These are phyloP conservation scores for Aspergillus calidoustus DNA, from an alignment of 2,329 filamentous ascomycete genomes.

Conservation along the genomic window DNA sequence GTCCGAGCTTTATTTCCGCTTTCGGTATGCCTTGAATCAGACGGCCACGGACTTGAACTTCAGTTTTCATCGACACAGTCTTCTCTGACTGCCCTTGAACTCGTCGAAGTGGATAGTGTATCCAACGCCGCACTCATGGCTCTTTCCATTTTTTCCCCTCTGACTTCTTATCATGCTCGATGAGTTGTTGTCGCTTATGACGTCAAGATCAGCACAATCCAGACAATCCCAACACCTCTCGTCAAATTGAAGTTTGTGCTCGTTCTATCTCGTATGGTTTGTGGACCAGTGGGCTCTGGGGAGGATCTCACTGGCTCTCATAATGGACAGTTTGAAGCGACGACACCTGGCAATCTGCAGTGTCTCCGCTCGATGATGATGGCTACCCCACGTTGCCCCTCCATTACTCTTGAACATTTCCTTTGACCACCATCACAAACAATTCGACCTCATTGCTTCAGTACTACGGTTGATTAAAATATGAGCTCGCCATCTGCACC, in stretches of 20 bases:
- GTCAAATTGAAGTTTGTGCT: conserved; percentile 4
- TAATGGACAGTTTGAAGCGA: background rate
- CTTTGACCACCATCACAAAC: background rate
- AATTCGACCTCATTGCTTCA: background rate
- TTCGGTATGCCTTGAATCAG: background rate
- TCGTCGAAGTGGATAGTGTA: background rate
- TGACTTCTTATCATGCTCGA: background rate
- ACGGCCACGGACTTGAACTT: background rate
- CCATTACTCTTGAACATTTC: background rate
- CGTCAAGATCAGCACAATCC: conserved; percentile 8
- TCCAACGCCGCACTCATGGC: too few species aligned
- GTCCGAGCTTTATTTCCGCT: conserved; percentile 3
- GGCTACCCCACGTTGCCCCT: conserved; percentile 14
- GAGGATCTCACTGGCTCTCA: conserved; percentile 10
- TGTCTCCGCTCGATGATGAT: conserved; percentile 1
- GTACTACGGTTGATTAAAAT: background rate
- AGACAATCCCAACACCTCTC: background rate
- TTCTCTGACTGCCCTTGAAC: background rate
- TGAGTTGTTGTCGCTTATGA: background rate
- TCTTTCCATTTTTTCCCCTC: background rate
- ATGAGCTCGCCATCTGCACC: conserved; percentile 9
- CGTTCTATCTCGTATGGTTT: background rate
- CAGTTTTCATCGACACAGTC: background rate
- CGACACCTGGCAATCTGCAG: conserved; percentile 5
- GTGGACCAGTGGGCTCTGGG: conserved; percentile 4